These are phyloP conservation scores for Ogataea ramenticola DNA, from an alignment of 805 yeast species.

Conservation along the genomic window DNA sequence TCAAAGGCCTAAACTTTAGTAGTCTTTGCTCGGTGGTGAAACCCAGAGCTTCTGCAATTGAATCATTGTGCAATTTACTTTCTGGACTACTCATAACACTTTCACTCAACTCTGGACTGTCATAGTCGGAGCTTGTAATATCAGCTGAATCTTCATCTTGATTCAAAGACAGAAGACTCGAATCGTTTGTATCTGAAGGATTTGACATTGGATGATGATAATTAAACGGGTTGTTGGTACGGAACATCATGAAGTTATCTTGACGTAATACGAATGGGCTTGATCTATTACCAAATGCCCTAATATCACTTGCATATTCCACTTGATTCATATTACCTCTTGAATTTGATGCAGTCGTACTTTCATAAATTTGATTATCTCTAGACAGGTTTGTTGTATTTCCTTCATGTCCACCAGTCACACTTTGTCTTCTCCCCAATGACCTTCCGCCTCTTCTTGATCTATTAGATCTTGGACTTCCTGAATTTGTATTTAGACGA, in stretches of 20 bases:
- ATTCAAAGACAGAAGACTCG: neutral
- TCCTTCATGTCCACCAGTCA: too few species aligned
- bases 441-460: too few species aligned
- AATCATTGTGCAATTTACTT: conserved; percentile 22
- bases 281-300: neutral
- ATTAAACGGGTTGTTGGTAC: neutral
- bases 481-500: too few species aligned
- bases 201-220: neutral
- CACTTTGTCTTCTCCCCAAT: too few species aligned
- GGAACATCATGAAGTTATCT: neutral
- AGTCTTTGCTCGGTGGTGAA: conserved; percentile 35
- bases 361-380: too few species aligned
- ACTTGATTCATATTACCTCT: neutral
- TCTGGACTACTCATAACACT: neutral
- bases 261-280: neutral
- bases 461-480: too few species aligned
- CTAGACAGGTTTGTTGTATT: too few species aligned
- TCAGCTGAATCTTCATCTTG: too few species aligned
- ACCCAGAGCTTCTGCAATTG: conserved; percentile 46
- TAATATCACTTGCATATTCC: neutral
- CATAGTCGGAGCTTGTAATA: too few species aligned
- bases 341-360: neutral
- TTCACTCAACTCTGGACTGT: too few species aligned
- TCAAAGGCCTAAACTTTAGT: conserved; percentile 25
- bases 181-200: neutral